phyloP scores from a whole-genome alignment of 148 eudicot species.

The Rhododendron kiyosumense region DNA sequence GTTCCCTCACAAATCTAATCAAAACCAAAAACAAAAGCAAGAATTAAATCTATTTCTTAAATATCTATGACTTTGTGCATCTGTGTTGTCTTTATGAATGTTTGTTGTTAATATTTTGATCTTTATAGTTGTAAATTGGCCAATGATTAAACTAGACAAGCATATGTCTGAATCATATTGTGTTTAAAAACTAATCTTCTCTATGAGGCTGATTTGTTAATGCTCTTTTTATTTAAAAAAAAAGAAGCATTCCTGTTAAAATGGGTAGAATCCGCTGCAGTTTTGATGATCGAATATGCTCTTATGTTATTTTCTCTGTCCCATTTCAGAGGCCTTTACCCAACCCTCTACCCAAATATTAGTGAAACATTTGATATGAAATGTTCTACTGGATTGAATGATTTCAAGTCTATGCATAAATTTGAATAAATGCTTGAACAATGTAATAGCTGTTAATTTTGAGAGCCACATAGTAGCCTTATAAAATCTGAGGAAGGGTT shows the following conservation, averaged over 20 bases:
- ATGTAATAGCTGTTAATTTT: not conserved
- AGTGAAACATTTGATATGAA: too few species aligned
- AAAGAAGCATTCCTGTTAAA: not conserved
- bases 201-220: constrained; percentile 54
- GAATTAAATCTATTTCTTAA: not conserved
- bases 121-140: not conserved
- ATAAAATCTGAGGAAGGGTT: not conserved
- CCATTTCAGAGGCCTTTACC: too few species aligned
- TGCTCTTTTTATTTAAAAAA: not conserved
- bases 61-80: not conserved
- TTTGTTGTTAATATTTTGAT: not conserved
- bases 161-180: constrained; percentile 26
- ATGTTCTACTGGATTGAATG: too few species aligned
- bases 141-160: constrained; percentile 35
- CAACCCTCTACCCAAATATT: too few species aligned
- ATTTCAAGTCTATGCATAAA: too few species aligned
- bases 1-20: constrained; percentile 21
- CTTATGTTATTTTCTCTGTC: not conserved
- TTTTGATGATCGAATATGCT: not conserved
- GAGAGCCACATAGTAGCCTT: not conserved
- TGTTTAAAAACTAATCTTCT: constrained; percentile 81
- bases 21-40: not conserved
- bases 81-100: not conserved
- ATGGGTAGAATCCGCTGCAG: not conserved
- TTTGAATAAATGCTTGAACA: too few species aligned